These are phyloP conservation scores for Kwoniella dendrophila DNA, from an alignment of 768 basidiomycete species.

Conservation along the genomic window DNA sequence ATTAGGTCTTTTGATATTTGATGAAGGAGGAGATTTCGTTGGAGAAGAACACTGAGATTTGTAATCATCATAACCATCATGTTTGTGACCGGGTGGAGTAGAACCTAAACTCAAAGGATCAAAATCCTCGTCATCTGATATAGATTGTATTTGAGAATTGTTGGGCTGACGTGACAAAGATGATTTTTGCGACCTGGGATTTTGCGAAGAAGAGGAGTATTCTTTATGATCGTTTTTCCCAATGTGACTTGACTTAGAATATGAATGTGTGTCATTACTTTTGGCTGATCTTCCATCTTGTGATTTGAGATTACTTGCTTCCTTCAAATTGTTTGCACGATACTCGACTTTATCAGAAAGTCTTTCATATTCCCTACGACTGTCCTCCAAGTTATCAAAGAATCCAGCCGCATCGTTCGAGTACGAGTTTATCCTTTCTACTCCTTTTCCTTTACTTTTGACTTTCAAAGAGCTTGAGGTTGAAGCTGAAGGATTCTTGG, in stretches of 20 bases:
- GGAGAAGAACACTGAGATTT: not conserved
- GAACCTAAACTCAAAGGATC: constrained; percentile 6
- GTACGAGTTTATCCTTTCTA: not conserved
- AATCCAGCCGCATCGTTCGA: not conserved
- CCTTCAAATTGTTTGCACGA: not conserved
- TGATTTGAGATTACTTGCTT: not conserved
- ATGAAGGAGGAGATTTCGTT: not conserved
- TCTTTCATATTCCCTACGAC: not conserved
- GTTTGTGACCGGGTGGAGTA: constrained; percentile 11
- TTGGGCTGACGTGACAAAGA: not conserved
- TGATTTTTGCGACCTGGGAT: too few species aligned
- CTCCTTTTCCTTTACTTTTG: not conserved
- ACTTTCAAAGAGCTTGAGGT: not conserved
- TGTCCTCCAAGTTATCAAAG: not conserved
- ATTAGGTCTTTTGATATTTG: not conserved
- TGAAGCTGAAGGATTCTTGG: too few species aligned
- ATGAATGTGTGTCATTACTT: too few species aligned
- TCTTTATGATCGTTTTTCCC: too few species aligned
- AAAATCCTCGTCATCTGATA: constrained; percentile 17
- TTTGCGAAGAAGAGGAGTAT: too few species aligned
- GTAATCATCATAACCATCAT: not conserved
- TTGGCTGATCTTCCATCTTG: too few species aligned
- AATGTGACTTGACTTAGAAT: too few species aligned
- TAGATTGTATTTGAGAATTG: not conserved
- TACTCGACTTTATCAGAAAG: not conserved